Evolutionary conservation across 495 filamentous ascomycete species (phyloP).

Genomic region (Cladorrhinum samala): DNA sequence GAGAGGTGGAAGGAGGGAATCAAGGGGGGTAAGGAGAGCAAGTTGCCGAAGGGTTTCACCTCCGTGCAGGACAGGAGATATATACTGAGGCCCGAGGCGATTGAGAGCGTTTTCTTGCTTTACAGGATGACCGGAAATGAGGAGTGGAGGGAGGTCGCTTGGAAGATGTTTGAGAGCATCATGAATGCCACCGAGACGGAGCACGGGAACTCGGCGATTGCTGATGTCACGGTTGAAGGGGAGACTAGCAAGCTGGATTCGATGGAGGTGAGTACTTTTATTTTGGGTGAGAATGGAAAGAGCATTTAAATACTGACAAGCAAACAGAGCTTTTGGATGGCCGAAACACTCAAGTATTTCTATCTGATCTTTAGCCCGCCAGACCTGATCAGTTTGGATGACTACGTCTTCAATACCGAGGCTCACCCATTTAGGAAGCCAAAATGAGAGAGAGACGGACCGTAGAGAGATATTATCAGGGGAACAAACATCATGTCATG

Average conservation of each 20-base stretch:
- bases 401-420: constrained; percentile 80
- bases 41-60: constrained; percentile 53
- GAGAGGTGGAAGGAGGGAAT: constrained; percentile 17
- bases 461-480: no score
- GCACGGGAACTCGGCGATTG: constrained; percentile 52
- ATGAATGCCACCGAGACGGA: constrained; percentile 54
- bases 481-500: no score
- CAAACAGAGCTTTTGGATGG: constrained; percentile 45
- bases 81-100: constrained; percentile 56
- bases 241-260: constrained; percentile 38
- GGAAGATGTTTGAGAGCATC: constrained; percentile 69
- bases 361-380: constrained; percentile 78
- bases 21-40: constrained; percentile 26
- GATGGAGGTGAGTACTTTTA: constrained; percentile 44
- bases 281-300: no score
- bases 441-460: neutral
- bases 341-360: constrained; percentile 50
- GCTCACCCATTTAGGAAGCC: constrained; percentile 57
- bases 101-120: constrained; percentile 68
- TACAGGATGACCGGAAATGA: constrained; percentile 68
- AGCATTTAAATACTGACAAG: no score
- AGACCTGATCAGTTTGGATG: constrained; percentile 58
- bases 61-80: constrained; percentile 29
- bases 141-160: constrained; percentile 59
- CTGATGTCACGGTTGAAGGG: constrained; percentile 38